A percentile compares a stretch with the other conserved stretches of the same genome.
phyloP scores from a whole-genome alignment of 805 yeast species.

The Saturnispora kantuleensis region DNA sequence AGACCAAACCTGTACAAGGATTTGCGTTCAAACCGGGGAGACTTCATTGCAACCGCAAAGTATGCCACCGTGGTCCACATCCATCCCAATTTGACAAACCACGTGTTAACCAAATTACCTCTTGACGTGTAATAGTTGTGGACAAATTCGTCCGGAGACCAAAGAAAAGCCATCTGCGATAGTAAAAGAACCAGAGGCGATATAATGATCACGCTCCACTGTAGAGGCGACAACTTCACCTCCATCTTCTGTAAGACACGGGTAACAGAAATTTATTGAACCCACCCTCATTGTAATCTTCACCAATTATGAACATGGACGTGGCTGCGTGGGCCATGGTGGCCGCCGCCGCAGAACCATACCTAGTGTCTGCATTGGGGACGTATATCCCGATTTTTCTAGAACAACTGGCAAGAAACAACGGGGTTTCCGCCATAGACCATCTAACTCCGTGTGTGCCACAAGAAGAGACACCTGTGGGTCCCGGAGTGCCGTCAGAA shows the following conservation, averaged over 20 bases:
- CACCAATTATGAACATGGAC: slow-evolving; percentile 14
- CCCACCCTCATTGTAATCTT: too few relatives aligned
- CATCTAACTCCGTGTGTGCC: slow-evolving; percentile 43
- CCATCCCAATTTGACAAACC: slow-evolving; percentile 90
- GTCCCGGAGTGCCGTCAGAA: slow-evolving; percentile 26
- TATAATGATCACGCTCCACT: background rate
- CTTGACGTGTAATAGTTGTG: slow-evolving; percentile 48
- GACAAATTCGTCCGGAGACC: slow-evolving; percentile 37
- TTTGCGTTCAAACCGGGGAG: slow-evolving; percentile 7
- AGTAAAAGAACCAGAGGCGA: slow-evolving; percentile 36
- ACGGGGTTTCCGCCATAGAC: slow-evolving; percentile 56
- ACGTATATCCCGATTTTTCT: slow-evolving; percentile 66
- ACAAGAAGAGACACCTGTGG: slow-evolving; percentile 22
- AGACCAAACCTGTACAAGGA: slow-evolving; percentile 34
- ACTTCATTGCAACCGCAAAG: slow-evolving; percentile 12
- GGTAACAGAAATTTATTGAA: too few relatives aligned
- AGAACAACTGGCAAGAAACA: slow-evolving; percentile 63
- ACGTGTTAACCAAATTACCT: slow-evolving; percentile 56
- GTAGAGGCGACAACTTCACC: background rate
- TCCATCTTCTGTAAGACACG: background rate
- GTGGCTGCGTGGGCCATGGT: slow-evolving; percentile 14
- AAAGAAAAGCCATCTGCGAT: slow-evolving; percentile 41
- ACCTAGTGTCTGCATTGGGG: slow-evolving; percentile 68
- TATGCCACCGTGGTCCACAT: slow-evolving; percentile 63
- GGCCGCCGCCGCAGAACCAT: slow-evolving; percentile 59